Evolutionary conservation across 768 basidiomycete genomes (phyloP).

Genomic region (Mycena indigotica): DNA sequence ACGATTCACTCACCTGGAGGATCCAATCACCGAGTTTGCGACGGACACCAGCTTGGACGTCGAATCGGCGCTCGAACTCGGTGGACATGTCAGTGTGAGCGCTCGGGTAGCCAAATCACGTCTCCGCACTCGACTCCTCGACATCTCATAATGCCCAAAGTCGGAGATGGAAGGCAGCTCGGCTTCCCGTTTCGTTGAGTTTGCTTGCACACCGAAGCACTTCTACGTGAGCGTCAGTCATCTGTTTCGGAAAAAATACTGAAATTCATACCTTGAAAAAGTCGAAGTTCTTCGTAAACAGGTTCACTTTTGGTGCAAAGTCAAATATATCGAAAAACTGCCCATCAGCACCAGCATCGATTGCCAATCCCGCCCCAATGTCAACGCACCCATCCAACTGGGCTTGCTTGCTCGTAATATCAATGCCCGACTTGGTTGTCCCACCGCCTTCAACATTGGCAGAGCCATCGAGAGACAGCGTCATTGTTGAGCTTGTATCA

Average conservation of each 20-base stretch:
- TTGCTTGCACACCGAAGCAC: slow-evolving; percentile 16
- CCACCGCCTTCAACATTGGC: slow-evolving; percentile 1
- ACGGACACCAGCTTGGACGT: slow-evolving; percentile 9
- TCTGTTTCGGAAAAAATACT: neutral
- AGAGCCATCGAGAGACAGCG: slow-evolving; percentile 23
- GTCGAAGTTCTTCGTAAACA: slow-evolving; percentile 42
- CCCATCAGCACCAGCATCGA: slow-evolving; percentile 43
- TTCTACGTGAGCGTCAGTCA: slow-evolving; percentile 1
- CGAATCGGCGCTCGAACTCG: neutral
- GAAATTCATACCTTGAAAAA: slow-evolving; percentile 33
- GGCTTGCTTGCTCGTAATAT: slow-evolving; percentile 3
- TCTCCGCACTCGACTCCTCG: neutral
- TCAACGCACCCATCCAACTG: slow-evolving; percentile 38
- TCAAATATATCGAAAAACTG: slow-evolving; percentile 44
- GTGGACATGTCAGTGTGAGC: slow-evolving; percentile 4
- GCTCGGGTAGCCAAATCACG: slow-evolving; percentile 5
- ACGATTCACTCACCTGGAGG: slow-evolving; percentile 13
- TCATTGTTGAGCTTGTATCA: slow-evolving; percentile 27
- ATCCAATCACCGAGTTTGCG: slow-evolving; percentile 7
- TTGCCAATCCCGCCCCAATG: slow-evolving; percentile 35
- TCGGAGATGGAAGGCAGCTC: slow-evolving; percentile 4
- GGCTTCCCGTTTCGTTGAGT: slow-evolving; percentile 1
- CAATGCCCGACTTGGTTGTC: slow-evolving; percentile 1
- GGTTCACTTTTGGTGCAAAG: slow-evolving; percentile 29
- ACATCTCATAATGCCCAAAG: neutral